Evolutionary conservation across 1,284 basidiomycete genomes (phyloP), one percentile per base, ranked within the genome.

Genomic region (Trametes sp.): DNA sequence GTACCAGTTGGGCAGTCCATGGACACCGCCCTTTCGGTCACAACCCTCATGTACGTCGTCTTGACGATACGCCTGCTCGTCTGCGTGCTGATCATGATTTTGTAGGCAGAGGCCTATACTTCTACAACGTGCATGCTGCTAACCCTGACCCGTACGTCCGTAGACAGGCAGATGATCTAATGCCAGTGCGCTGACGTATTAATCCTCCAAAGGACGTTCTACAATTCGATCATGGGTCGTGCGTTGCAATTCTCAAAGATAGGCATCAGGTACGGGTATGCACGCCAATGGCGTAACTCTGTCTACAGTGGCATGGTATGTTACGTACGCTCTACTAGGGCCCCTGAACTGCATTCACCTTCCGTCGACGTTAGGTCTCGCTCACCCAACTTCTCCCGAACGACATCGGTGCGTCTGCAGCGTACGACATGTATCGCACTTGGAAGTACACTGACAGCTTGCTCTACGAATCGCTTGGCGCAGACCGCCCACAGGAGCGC

Each of bases 331-430:
- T 6, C 8, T 13, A 35, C 49, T 2, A 10, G 8, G 33, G 4
- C 49, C 8, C 0, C 44, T n/a, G n/a, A n/a, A n/a, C n/a, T n/a
- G n/a, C 52, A 59, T 54, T 23, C 51, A n/a, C 55, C 48, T 28
- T 26, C 19, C 13, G 28, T 36, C 35, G 48, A 11, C 26, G 7
- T 29, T n/a, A 85, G 68, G 72, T 83, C 16, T 76, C 73, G 59
- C 72, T 77, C 24, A 48, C 59, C 0, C 66, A 68, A 51, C 77
- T 87, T 73, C 71, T 77, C 8, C 84, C 87, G 1, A 67, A 73
- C 23, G 85, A 88, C 61, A 79, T 90, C 31, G 88, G 88, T 0
- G 82, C 87, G 67, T 87, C 87, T 2, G 87, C 87, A n/a, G 87
- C 87, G 0, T 90, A 89, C 70, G 86, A 89, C 69, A 86, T 85